phyloP scores from a whole-genome alignment of 1,139 yeast species.

The Casaregolazyma lundiana region DNA sequence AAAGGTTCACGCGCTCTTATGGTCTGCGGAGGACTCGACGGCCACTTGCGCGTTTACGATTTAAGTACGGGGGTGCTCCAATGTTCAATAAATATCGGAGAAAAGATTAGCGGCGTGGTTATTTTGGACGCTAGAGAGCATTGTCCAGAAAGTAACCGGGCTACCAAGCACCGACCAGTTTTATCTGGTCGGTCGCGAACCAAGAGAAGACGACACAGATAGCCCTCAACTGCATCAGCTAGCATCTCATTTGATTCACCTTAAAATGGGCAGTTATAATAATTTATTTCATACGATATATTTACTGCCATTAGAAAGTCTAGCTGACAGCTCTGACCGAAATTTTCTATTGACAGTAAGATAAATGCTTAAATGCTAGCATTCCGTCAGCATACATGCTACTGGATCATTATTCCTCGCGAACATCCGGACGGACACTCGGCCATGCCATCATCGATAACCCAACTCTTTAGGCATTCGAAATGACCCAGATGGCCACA shows the following conservation, averaged over 20 bases:
- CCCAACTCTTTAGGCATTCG: slow-evolving; percentile 77
- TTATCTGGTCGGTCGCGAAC: not conserved
- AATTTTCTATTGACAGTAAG: not conserved
- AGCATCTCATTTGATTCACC: too few species aligned
- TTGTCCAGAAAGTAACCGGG: not conserved
- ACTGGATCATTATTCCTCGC: slow-evolving; percentile 14
- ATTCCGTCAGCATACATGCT: too few species aligned
- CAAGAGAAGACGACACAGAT: not conserved
- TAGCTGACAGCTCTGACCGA: too few species aligned
- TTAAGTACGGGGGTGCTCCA: slow-evolving; percentile 50
- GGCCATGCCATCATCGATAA: slow-evolving; percentile 53
- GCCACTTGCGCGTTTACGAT: slow-evolving; percentile 70
- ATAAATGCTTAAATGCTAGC: not conserved
- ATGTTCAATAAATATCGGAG: slow-evolving; percentile 63
- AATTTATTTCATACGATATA: too few species aligned
- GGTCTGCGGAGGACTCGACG: slow-evolving; percentile 69
- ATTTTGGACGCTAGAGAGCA: slow-evolving; percentile 34
- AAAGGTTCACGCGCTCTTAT: slow-evolving; percentile 24
- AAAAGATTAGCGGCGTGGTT: slow-evolving; percentile 53
- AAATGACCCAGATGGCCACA: slow-evolving; percentile 92
- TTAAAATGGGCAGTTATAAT: too few species aligned
- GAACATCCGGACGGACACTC: slow-evolving; percentile 85
- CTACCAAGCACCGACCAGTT: not conserved
- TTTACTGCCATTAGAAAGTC: too few species aligned
- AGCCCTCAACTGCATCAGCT: too few species aligned